phyloP scores from a whole-genome alignment of 2,329 filamentous ascomycete genomes.

The Fusarium beomiforme region DNA sequence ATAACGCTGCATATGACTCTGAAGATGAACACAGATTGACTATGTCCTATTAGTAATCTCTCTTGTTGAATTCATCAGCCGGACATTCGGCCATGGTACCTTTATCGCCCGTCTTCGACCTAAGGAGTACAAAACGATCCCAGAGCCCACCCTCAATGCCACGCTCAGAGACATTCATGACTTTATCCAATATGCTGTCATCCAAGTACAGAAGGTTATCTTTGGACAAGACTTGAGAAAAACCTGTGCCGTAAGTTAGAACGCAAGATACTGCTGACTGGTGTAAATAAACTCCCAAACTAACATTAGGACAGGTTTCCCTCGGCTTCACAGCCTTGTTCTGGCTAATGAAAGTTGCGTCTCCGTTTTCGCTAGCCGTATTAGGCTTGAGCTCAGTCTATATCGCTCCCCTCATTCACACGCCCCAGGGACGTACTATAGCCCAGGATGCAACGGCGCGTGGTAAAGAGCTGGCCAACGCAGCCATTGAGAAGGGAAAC shows the following conservation, averaged over 20 bases:
- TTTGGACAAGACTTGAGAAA: background rate
- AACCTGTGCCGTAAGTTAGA: background rate
- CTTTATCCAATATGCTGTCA: background rate
- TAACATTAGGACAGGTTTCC: background rate
- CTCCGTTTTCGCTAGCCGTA: background rate
- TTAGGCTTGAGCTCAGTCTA: background rate
- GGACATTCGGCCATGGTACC: background rate
- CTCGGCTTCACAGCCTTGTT: background rate
- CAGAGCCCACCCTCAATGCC: background rate
- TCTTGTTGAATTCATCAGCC: background rate
- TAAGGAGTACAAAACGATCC: background rate
- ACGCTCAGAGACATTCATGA: background rate
- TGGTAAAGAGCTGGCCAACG: background rate
- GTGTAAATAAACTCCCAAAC: background rate
- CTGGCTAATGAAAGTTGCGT: background rate
- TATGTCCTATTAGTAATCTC: background rate
- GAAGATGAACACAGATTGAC: background rate
- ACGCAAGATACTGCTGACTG: background rate
- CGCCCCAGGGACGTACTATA: background rate
- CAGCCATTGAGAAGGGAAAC: background rate
- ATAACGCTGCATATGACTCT: background rate
- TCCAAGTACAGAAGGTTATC: background rate
- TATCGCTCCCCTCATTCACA: background rate
- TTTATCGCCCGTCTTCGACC: background rate
- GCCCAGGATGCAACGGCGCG: background rate